Evolutionary conservation across 441 rosid genomes (phyloP).

Genomic region (Biscutella laevigata): DNA sequence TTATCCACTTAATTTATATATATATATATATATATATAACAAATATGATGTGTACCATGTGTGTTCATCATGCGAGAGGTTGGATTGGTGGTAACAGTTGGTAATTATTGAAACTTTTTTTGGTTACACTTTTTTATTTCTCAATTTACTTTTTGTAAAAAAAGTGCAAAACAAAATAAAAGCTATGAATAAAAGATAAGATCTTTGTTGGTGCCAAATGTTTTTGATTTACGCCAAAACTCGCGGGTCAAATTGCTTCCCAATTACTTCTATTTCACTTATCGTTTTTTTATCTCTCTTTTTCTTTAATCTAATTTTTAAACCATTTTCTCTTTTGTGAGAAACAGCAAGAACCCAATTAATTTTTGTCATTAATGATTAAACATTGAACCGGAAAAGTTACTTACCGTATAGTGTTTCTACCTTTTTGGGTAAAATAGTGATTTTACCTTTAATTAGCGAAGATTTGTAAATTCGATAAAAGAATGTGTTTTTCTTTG

Average conservation of each 20-base stretch:
- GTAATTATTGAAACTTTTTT: constrained; percentile 22
- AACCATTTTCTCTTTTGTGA: not conserved
- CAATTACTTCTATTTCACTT: constrained; percentile 18
- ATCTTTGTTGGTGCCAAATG: constrained; percentile 25
- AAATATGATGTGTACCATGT: constrained; percentile 24
- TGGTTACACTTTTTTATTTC: constrained; percentile 21
- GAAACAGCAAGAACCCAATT: constrained; percentile 20
- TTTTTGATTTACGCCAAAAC: constrained; percentile 28
- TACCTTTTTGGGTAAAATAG: too few species aligned
- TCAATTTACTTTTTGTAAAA: constrained; percentile 26
- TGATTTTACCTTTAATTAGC: too few species aligned
- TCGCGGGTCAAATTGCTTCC: constrained; percentile 26
- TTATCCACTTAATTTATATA: not conserved
- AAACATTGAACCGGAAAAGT: not conserved
- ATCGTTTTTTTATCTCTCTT: not conserved
- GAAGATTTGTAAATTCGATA: not conserved
- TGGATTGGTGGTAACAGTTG: constrained; percentile 23
- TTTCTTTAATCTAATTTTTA: not conserved
- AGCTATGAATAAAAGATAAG: constrained; percentile 20
- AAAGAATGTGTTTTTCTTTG: not conserved
- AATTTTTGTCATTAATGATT: not conserved
- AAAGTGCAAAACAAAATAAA: constrained; percentile 29
- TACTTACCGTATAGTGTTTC: not conserved
- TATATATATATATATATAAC: not conserved
- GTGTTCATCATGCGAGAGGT: constrained; percentile 25